Conservation (phyloP, 2,329 filamentous ascomycete genomes). For the Colletotrichum spaethianum region DNA sequence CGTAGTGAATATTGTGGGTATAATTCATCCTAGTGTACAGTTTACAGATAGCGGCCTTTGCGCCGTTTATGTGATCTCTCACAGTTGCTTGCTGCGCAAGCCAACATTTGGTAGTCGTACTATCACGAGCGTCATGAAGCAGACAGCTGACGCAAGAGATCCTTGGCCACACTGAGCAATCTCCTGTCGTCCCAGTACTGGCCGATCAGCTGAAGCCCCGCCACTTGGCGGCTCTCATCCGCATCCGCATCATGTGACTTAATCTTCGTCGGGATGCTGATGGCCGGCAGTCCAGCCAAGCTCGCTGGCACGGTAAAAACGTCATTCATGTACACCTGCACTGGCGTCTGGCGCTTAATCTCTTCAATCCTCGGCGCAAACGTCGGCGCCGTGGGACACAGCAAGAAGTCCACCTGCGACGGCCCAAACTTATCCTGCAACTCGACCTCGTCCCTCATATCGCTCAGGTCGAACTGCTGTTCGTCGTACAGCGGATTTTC, state of each 20-base stretch:
- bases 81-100: background rate
- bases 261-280: constrained; percentile 86
- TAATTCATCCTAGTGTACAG: constrained; percentile 31
- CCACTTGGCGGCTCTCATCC: constrained; percentile 51
- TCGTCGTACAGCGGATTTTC: constrained; percentile 76
- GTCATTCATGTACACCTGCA: constrained; percentile 93
- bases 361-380: constrained; percentile 76
- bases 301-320: constrained; percentile 97
- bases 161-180: constrained; percentile 71
- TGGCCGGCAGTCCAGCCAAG: constrained; percentile 88
- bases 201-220: constrained; percentile 83
- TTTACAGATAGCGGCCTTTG: background rate
- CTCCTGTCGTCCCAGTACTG: constrained; percentile 83
- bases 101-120: background rate
- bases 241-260: constrained; percentile 60
- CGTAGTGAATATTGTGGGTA: constrained; percentile 20
- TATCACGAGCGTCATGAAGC: background rate
- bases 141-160: constrained; percentile 53
- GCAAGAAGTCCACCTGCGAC: constrained; percentile 83
- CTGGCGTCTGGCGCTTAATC: constrained; percentile 66
- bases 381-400: constrained; percentile 90
- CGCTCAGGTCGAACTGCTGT: constrained; percentile 70
- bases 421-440: constrained; percentile 71
- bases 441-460: constrained; percentile 67
- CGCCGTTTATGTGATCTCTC: background rate